Evolutionary conservation across 2,329 filamentous ascomycete species (phyloP).

Genomic region (Eutypella sp.): DNA sequence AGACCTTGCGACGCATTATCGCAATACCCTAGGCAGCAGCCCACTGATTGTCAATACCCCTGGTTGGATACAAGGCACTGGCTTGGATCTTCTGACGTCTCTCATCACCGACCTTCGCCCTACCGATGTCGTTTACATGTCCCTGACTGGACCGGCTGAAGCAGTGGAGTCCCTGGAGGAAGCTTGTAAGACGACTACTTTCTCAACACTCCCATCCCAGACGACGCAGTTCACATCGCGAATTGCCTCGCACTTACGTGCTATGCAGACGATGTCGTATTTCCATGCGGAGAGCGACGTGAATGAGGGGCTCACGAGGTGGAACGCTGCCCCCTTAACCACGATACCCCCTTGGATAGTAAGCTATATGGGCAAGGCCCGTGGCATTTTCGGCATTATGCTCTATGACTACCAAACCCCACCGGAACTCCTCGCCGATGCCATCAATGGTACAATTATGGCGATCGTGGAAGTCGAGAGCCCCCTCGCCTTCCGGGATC

Average conservation of each 20-base stretch:
- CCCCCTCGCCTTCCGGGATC: conserved; percentile 39
- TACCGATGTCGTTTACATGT: conserved; percentile 64
- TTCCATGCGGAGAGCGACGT: conserved; percentile 50
- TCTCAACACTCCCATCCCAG: conserved; percentile 56
- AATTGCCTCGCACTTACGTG: conserved; percentile 60
- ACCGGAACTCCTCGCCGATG: conserved; percentile 53
- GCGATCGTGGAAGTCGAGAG: conserved; percentile 61
- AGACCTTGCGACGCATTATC: conserved; percentile 59
- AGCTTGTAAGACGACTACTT: conserved; percentile 34
- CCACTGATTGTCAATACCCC: conserved; percentile 70
- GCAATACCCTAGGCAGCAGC: conserved; percentile 35
- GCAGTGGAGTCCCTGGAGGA: conserved; percentile 49
- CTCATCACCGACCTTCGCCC: conserved; percentile 51
- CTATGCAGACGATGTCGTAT: conserved; percentile 77
- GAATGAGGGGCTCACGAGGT: conserved; percentile 30
- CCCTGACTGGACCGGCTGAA: conserved; percentile 54
- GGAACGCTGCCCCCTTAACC: conserved; percentile 52
- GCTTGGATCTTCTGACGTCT: conserved; percentile 58
- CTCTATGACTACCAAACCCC: conserved; percentile 62
- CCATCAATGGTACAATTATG: conserved; percentile 66
- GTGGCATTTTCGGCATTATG: conserved; percentile 60
- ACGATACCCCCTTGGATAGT: conserved; percentile 57
- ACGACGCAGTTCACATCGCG: conserved; percentile 49
- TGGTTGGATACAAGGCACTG: conserved; percentile 68
- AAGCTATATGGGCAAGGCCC: conserved; percentile 44